Evolutionary conservation across 2,329 filamentous ascomycete genomes (phyloP), one percentile per base, ranked within the genome.

Genomic region (Aureobasidium uvarum): DNA sequence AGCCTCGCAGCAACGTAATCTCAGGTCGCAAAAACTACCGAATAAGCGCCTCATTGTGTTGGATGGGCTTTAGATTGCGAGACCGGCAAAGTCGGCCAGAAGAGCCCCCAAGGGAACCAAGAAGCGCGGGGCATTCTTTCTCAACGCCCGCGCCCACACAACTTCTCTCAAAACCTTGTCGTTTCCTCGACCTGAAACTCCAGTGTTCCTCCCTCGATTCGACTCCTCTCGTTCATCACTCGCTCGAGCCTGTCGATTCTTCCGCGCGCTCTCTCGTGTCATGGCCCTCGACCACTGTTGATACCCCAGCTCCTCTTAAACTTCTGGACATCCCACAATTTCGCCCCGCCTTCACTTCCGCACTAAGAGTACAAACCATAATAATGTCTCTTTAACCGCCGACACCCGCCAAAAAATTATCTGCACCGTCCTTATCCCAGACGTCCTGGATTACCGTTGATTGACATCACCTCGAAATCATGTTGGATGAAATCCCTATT

Each of bases 401-500:
- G 20, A 14, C 23, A 25, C 23, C 36, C 31, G 5, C 48, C 60
- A 25, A 25, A 63, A 48, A 45, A 33, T 13, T 39, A 39, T 41
- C 23, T 28, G 13, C 48, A 33, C 31, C 50, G 23, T 39, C 50
- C 18, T 13, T n/a, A 23, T 41, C 46, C 41, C 28, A 60, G 39
- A 64, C 62, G 36, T 48, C 50, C 51, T 45, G 28, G 38, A 36
- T 38, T 20, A 50, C 39, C 52, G 18, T 33, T 20, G 28, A 10
- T 59, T 59, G 39, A 43, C 20, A 20, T 18, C 48, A 28, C 8
- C 13, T 38, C 36, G 48, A 13, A 28, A 66, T 66, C 39, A 66
- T 66, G 58, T 51, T 66, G 51, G 66, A 68, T 46, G 59, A 66
- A 38, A 58, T 67, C 10, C 63, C 66, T 2, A 48, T 66, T 25